Base-by-base conservation (phyloP, 2,329 filamentous ascomycete genomes). In the Pseudogymnoascus destructans region DNA sequence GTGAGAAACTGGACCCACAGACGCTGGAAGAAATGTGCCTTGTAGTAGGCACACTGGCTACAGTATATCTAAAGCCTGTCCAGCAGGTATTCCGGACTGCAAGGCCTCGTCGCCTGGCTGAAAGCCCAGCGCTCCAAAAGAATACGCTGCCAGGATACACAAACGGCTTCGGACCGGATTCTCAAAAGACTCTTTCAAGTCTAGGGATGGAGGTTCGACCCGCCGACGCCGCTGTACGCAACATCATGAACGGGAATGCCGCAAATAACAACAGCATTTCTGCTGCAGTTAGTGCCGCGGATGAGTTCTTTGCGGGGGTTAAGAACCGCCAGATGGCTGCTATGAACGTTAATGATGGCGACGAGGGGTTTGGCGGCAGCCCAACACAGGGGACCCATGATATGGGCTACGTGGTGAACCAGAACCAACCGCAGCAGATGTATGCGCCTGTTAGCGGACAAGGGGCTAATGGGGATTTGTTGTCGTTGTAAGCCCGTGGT, bases 21-120 rank as follows among this genome's bases (percentile, higher is more conserved):
- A 98, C 93, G 0, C 78, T 98, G 6, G 93, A 98, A 72, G 93
- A 98, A 70, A 92, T 98, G 81, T 97, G 93, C 68, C 80, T 98
- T 60, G 95, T 92, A 65, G 91, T 98, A 49, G 93, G 93, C 63
- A 97, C 93, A 0, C 79, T 98, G 3, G 93, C 93, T 3, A 98
- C 93, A 0, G 92, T 98, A 57, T 98, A 98, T 71, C 81, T 98
- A 55, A 98, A 98, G 71, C 93, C 93, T 3, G 92, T 98, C 5
- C 90, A 97, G 70, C 92, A 93, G 58, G 93, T 98, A 8, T 98
- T 98, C 77, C 86, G 93, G 59, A 86, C 85, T 15, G 92, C 93
- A 10, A 81, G 93, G 11, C 86, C 89, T 1, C 80, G 89, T 19
- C 84, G 84, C 59, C 77, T 98, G 2, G 78, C 83, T 58, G 88